Conservation (phyloP, 2,329 filamentous ascomycete species). For the Curvularia eragrostidis region DNA sequence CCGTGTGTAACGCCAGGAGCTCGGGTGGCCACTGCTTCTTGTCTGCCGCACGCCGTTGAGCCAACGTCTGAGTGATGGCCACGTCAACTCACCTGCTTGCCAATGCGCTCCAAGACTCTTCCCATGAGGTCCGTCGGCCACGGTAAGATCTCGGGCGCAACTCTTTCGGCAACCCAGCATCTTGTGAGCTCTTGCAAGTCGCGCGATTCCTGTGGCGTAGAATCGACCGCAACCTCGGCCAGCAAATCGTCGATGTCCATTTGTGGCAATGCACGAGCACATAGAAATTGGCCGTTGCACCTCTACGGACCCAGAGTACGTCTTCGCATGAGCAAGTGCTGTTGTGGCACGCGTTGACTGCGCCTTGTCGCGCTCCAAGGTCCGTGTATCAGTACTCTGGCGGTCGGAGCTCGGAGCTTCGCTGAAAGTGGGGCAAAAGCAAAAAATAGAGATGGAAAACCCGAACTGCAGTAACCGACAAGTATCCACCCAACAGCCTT, state of each 20-base stretch:
- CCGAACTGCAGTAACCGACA: not conserved
- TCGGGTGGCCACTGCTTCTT: not conserved
- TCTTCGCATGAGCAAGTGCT: not conserved
- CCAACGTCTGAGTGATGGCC: not conserved
- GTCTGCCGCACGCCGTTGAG: not conserved
- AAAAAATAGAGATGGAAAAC: not conserved
- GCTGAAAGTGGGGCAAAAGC: constrained; percentile 6
- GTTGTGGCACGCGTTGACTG: not conserved
- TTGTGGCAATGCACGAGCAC: not conserved
- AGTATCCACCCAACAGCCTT: not conserved
- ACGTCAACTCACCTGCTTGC: constrained; percentile 43
- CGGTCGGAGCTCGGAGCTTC: constrained; percentile 5
- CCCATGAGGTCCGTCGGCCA: constrained; percentile 81
- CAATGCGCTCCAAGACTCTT: constrained; percentile 70
- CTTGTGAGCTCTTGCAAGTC: constrained; percentile 91
- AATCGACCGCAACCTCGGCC: constrained; percentile 55
- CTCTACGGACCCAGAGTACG: not conserved
- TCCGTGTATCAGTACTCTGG: not conserved
- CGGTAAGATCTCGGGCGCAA: constrained; percentile 84
- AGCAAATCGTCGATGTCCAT: constrained; percentile 62
- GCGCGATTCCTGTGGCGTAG: constrained; percentile 63
- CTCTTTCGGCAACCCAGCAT: constrained; percentile 91
- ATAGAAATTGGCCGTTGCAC: no score
- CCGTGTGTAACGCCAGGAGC: not conserved
- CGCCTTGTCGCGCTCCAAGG: not conserved